Percentiles rank a stretch among this genome's conserved stretches.
phyloP scores from a whole-genome alignment of 1,139 yeast species.

The Pichia sp. region DNA sequence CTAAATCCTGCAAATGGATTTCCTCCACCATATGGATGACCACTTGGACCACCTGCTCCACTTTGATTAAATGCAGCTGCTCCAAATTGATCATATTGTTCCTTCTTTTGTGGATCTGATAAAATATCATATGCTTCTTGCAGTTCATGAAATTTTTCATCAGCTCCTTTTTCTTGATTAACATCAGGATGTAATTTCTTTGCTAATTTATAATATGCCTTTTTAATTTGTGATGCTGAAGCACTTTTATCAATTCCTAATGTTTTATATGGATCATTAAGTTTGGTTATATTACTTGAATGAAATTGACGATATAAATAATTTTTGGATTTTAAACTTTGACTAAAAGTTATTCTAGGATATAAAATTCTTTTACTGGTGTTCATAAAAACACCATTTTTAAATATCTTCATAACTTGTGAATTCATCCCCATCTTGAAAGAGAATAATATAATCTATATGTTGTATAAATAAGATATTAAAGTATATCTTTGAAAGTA shows the following conservation, averaged over 20 bases:
- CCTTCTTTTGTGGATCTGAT: conserved; percentile 79
- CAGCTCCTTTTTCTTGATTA: conserved; percentile 85
- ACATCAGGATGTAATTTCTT: conserved; percentile 96
- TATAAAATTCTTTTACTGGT: too few species aligned
- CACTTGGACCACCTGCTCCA: conserved; percentile 33
- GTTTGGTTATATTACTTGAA: conserved; percentile 16
- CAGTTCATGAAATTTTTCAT: conserved; percentile 81
- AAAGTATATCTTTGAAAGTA: too few species aligned
- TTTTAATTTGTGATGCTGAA: conserved; percentile 77
- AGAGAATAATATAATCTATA: too few species aligned
- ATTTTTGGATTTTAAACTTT: too few species aligned
- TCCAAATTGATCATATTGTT: conserved; percentile 90
- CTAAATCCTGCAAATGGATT: conserved; percentile 37
- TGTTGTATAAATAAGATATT: too few species aligned
- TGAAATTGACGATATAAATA: conserved; percentile 21
- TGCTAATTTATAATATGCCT: conserved; percentile 89
- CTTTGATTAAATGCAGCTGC: conserved; percentile 67
- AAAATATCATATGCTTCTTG: conserved; percentile 93
- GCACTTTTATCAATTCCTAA: conserved; percentile 75
- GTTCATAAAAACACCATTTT: too few species aligned
- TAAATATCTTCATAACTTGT: too few species aligned
- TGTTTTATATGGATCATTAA: conserved; percentile 71
- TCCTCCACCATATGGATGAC: conserved; percentile 35
- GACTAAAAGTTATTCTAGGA: too few species aligned
- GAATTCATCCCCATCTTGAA: too few species aligned